Evolutionary conservation across 805 yeast species (phyloP).

Genomic region (Cyberlindnera suaveolens): DNA sequence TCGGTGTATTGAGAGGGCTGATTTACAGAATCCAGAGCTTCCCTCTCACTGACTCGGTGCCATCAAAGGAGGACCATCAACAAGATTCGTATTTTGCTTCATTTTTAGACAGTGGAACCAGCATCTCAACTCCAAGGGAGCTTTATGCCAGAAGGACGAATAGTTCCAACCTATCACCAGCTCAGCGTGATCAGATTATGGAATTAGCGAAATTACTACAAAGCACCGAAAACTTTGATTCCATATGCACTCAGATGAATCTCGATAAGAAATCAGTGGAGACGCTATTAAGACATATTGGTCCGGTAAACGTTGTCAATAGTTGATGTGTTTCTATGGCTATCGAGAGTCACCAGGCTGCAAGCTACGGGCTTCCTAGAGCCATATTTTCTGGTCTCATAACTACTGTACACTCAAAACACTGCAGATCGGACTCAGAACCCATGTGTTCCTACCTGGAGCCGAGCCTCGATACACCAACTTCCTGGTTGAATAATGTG

Average conservation of each 20-base stretch:
- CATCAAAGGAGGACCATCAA: slow-evolving; percentile 11
- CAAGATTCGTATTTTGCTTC: slow-evolving; percentile 10
- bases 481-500: too few relatives aligned
- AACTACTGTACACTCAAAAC: too few relatives aligned
- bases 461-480: too few relatives aligned
- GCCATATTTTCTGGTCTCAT: too few relatives aligned
- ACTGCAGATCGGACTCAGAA: too few relatives aligned
- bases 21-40: slow-evolving; percentile 76
- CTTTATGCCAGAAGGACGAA: slow-evolving; percentile 1
- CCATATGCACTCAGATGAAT: slow-evolving; percentile 64
- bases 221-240: slow-evolving; percentile 52
- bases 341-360: too few relatives aligned
- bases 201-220: slow-evolving; percentile 34
- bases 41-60: slow-evolving; percentile 37
- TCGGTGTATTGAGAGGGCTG: slow-evolving; percentile 78
- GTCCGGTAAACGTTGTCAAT: slow-evolving; percentile 44
- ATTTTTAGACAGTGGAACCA: slow-evolving; percentile 2
- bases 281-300: slow-evolving; percentile 36
- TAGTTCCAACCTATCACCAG: slow-evolving; percentile 9
- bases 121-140: neutral
- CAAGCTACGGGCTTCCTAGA: too few relatives aligned
- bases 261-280: slow-evolving; percentile 52
- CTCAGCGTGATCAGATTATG: slow-evolving; percentile 10
- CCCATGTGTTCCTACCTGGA: too few relatives aligned
- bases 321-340: slow-evolving; percentile 12